phyloP scores from a whole-genome alignment of 352 stramenopile species.

The Globisporangium orthogonon region DNA sequence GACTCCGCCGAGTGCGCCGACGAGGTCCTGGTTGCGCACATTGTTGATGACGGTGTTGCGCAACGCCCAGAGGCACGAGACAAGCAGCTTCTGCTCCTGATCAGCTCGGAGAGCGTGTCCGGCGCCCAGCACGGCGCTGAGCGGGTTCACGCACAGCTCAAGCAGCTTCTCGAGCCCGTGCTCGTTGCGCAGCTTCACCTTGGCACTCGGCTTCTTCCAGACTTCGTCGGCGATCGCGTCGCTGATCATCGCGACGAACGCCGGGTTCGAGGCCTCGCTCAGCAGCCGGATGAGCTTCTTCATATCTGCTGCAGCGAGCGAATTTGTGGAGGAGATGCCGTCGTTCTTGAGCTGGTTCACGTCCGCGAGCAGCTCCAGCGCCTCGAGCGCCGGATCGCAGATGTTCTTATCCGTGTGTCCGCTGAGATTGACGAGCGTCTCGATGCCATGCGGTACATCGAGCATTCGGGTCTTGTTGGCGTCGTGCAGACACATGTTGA shows the following conservation, averaged over 20 bases:
- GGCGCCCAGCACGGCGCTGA: conserved; percentile 7
- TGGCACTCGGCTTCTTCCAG: conserved; percentile 50
- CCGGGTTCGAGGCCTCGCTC: conserved; percentile 35
- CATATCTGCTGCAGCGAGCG: conserved; percentile 42
- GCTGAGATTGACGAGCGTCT: conserved; percentile 75
- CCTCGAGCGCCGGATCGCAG: conserved; percentile 59
- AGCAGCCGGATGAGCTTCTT: conserved; percentile 69
- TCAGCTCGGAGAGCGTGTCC: conserved; percentile 8
- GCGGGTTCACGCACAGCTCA: conserved; percentile 30
- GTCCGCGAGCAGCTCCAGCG: conserved; percentile 72
- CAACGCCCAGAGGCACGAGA: conserved; percentile 66
- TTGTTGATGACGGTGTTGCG: conserved; percentile 54
- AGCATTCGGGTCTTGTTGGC: conserved; percentile 74
- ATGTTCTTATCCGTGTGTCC: conserved; percentile 54
- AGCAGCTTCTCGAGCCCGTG: conserved; percentile 59
- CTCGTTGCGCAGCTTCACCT: conserved; percentile 57
- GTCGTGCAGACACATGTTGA: conserved; percentile 85
- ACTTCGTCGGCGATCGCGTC: conserved; percentile 80
- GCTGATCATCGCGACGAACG: conserved; percentile 57
- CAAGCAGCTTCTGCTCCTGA: conserved; percentile 22
- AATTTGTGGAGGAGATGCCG: conserved; percentile 19
- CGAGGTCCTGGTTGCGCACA: conserved; percentile 52
- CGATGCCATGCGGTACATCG: conserved; percentile 60
- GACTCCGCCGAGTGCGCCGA: conserved; percentile 45
- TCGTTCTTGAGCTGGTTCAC: conserved; percentile 39